Base-by-base conservation (phyloP, 768 basidiomycete genomes). In the Calocybe gangraenosa region DNA sequence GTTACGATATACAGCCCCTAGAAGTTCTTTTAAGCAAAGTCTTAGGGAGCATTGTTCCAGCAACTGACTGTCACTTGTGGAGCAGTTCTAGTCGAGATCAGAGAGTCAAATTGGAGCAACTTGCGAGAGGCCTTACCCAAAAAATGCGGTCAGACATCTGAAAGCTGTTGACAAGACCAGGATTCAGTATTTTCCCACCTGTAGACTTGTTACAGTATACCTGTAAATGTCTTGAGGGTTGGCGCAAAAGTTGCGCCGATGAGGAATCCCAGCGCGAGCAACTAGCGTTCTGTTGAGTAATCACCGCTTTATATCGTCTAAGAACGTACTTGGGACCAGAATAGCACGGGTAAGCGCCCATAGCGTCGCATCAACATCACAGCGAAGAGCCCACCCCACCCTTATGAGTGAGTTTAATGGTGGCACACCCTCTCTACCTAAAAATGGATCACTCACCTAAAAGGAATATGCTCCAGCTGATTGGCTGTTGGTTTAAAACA, bases 241-340 rank as follows among this genome's bases (percentile, higher is more conserved):
- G 77, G 78, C 0, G 79, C 74, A 41, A 80, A 75, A 0, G 79
- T 76, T 41, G 71, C 73, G 0, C 79, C 80, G n/a, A 78, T 61
- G 11, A 78, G 63, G 65, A 81, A 85, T 1, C 70, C 76, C 10
- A 82, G 56, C 0, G 79, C 74, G 18, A 84, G 58, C 10, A 84
- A 51, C 76, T 81, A 42, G 6, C 13, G 19, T 23, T n/a, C n/a
- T n/a, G n/a, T n/a, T n/a, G n/a, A n/a, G n/a, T n/a, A n/a, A n/a
- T n/a, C n/a, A n/a, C n/a, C n/a, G n/a, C n/a, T n/a, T n/a, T n/a
- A 15, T 21, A 9, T 2, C 23, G 20, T 28, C 28, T n/a, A n/a
- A n/a, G n/a, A 23, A 49, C 66, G 18, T 44, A 78, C 78, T 64
- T 85, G 83, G 0, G 81, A 80, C 84, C 84, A 87, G 64, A 84